Conservation (phyloP, 352 stramenopile genomes). For the Globisporangium recalcitrans region DNA sequence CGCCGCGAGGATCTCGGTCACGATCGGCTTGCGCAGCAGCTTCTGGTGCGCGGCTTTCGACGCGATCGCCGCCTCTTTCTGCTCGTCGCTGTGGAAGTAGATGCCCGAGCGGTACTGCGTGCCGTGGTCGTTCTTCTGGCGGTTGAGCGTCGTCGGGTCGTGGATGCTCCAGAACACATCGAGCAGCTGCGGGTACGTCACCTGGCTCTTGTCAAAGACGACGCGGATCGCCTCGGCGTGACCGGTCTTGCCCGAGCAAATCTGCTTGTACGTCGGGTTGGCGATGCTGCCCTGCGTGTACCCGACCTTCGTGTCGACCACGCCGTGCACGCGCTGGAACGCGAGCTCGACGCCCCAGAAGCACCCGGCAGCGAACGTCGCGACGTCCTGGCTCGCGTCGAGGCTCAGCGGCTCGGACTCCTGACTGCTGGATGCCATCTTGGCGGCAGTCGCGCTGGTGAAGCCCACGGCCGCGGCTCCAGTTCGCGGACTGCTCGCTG, state of each 20-base stretch:
- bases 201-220: constrained; percentile 85
- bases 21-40: constrained; percentile 71
- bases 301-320: constrained; percentile 91
- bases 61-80: constrained; percentile 64
- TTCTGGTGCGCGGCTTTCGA: constrained; percentile 69
- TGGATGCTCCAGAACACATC: constrained; percentile 85
- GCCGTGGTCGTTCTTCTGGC: constrained; percentile 86
- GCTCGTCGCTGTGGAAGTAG: constrained; percentile 91
- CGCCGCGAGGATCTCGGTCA: constrained; percentile 88
- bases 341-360: constrained; percentile 98
- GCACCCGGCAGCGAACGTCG: constrained; percentile 96
- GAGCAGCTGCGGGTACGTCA: constrained; percentile 82
- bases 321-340: constrained; percentile 93
- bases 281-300: constrained; percentile 74
- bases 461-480: neutral
- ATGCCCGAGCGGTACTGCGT: constrained; percentile 96
- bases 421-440: constrained; percentile 6
- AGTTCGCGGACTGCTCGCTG: neutral
- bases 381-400: constrained; percentile 31
- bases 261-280: constrained; percentile 94
- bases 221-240: constrained; percentile 94
- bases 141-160: constrained; percentile 90
- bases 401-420: constrained; percentile 9
- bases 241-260: constrained; percentile 90
- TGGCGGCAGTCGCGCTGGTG: neutral